phyloP scores from a whole-genome alignment of 1,284 basidiomycete genomes.

The Fomitopsis pinicola region DNA sequence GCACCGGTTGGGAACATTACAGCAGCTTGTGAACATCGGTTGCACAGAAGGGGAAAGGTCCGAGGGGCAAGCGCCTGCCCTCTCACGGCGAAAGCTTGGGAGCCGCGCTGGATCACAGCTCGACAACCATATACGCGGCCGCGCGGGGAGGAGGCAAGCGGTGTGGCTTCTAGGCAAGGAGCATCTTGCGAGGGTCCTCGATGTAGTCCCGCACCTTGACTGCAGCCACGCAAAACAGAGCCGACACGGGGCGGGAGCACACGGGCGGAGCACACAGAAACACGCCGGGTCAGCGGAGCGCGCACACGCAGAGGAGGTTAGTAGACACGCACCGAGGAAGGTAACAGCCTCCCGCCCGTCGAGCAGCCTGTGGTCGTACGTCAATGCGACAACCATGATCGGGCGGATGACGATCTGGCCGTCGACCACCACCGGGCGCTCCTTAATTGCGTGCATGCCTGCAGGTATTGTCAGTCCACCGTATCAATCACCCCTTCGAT shows the following conservation, averaged over 20 bases:
- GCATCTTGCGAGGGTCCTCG: constrained; percentile 65
- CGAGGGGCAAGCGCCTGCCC: background rate
- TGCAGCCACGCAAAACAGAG: constrained; percentile 19
- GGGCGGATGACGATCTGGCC: constrained; percentile 95
- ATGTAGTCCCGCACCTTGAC: constrained; percentile 72
- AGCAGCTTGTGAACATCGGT: constrained; percentile 1
- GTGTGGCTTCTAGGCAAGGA: constrained; percentile 31
- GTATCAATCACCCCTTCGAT: background rate
- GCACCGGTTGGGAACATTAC: background rate
- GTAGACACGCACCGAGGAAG: constrained; percentile 78
- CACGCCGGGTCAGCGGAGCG: constrained; percentile 4
- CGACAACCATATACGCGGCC: background rate
- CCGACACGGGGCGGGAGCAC: background rate
- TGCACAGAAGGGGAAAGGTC: background rate
- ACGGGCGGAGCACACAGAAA: constrained; percentile 6
- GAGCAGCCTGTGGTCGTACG: constrained; percentile 94
- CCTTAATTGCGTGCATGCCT: constrained; percentile 97
- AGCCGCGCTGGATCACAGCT: background rate
- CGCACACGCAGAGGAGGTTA: background rate
- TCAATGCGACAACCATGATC: constrained; percentile 94
- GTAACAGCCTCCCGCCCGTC: constrained; percentile 97
- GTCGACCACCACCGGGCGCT: constrained; percentile 88
- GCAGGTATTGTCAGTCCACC: background rate
- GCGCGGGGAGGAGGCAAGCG: background rate
- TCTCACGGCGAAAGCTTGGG: background rate